phyloP scores from a whole-genome alignment of 2,329 filamentous ascomycete genomes.

The Torrubiellomyces zombiae region DNA sequence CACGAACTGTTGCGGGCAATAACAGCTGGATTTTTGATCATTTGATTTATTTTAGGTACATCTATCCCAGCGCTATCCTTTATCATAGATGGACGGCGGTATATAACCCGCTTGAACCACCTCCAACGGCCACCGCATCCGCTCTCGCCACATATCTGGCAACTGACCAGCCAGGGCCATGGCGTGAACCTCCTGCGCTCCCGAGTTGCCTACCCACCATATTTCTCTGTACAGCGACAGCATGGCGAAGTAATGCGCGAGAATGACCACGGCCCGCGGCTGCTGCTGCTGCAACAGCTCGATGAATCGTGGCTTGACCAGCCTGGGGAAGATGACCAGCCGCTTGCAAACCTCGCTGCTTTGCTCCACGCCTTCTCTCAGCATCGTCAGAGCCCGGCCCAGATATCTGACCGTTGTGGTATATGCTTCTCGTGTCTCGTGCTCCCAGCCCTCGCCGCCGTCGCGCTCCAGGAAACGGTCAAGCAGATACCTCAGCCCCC shows the following conservation, averaged over 20 bases:
- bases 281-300: slow-evolving; percentile 4
- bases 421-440: slow-evolving; percentile 7
- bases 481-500: slow-evolving; percentile 5
- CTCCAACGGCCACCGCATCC: slow-evolving; percentile 4
- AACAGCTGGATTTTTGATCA: too few species aligned
- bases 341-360: slow-evolving; percentile 2
- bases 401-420: slow-evolving; percentile 7
- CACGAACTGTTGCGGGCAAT: background rate
- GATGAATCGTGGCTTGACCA: slow-evolving; percentile 5
- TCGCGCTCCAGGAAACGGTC: slow-evolving; percentile 2
- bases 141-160: slow-evolving; percentile 2
- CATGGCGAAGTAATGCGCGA: slow-evolving; percentile 5
- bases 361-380: slow-evolving; percentile 1
- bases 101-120: slow-evolving; percentile 3
- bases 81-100: background rate
- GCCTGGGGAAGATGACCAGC: slow-evolving; percentile 5
- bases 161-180: slow-evolving; percentile 3
- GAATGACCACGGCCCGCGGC: slow-evolving; percentile 3
- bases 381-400: slow-evolving; percentile 4
- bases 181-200: slow-evolving; percentile 3
- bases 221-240: slow-evolving; percentile 3
- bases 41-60: too few species aligned
- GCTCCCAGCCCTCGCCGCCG: slow-evolving; percentile 7
- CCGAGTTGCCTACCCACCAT: slow-evolving; percentile 5
- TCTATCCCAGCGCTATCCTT: too few species aligned